Evolutionary conservation across 805 yeast genomes (phyloP).

Genomic region (Hanseniaspora hatyaiensis): DNA sequence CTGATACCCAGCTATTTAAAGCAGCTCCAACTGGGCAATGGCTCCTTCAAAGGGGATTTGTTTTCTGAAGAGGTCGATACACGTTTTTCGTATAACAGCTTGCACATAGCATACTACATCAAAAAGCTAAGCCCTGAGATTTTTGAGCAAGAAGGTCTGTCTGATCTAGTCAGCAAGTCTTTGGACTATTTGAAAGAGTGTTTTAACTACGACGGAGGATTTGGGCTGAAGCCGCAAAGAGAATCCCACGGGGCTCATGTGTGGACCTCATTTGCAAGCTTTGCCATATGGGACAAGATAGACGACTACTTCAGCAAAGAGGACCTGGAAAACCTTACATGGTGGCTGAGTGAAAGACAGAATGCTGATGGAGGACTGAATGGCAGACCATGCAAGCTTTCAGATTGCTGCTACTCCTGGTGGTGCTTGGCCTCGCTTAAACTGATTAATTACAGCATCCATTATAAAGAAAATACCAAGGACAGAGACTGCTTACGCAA

Average conservation of each 20-base stretch:
- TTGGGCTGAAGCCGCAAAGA: constrained; percentile 86
- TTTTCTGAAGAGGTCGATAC: constrained; percentile 84
- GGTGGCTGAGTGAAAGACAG: constrained; percentile 92
- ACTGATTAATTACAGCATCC: constrained; percentile 22
- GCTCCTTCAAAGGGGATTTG: constrained; percentile 79
- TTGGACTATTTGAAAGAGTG: constrained; percentile 55
- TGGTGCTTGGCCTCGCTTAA: constrained; percentile 80
- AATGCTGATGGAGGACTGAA: constrained; percentile 77
- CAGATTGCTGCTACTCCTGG: constrained; percentile 98
- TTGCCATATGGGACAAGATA: constrained; percentile 54
- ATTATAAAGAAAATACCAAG: background rate
- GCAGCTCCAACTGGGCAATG: constrained; percentile 35
- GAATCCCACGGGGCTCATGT: constrained; percentile 92
- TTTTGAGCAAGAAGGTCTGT: constrained; percentile 20
- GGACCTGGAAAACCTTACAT: constrained; percentile 41
- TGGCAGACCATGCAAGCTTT: constrained; percentile 90
- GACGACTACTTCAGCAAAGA: constrained; percentile 33
- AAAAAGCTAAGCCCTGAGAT: background rate
- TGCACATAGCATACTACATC: constrained; percentile 47
- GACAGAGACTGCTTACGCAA: constrained; percentile 36
- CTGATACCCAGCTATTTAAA: constrained; percentile 32
- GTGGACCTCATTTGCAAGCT: constrained; percentile 71
- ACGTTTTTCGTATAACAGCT: constrained; percentile 73
- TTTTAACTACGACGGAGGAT: constrained; percentile 90
- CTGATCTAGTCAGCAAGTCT: constrained; percentile 49